Evolutionary conservation across 169 alveolate species (phyloP).

Genomic region (Plasmodium falciparum): DNA sequence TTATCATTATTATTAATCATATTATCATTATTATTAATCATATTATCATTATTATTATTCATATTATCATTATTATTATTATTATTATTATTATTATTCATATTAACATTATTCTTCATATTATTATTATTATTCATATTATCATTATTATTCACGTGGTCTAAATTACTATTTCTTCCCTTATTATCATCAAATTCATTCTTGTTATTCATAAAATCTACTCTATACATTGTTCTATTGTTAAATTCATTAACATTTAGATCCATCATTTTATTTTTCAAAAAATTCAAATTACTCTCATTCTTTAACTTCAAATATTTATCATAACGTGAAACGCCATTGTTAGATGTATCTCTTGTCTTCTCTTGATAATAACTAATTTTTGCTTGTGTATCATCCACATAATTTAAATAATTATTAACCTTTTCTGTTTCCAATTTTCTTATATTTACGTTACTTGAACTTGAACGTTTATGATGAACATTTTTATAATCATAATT

Average conservation of each 20-base stretch:
- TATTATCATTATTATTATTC: background rate
- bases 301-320: slow-evolving; percentile 43
- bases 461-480: slow-evolving; percentile 64
- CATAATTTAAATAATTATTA: slow-evolving; percentile 40
- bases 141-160: background rate
- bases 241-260: slow-evolving; percentile 1
- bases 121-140: background rate
- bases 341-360: slow-evolving; percentile 9
- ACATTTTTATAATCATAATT: slow-evolving; percentile 27
- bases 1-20: background rate
- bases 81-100: background rate
- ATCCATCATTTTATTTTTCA: background rate
- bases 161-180: background rate
- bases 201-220: slow-evolving; percentile 1
- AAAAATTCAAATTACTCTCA: slow-evolving; percentile 8
- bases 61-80: background rate
- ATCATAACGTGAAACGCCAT: slow-evolving; percentile 40
- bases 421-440: slow-evolving; percentile 16
- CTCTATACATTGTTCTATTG: background rate
- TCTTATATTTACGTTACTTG: slow-evolving; percentile 58
- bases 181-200: background rate
- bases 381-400: slow-evolving; percentile 65
- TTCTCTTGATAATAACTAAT: slow-evolving; percentile 26
- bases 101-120: background rate
- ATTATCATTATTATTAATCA: background rate